Evolutionary conservation across 2,329 filamentous ascomycete genomes (phyloP).

Genomic region (Trichoderma atroviride): DNA sequence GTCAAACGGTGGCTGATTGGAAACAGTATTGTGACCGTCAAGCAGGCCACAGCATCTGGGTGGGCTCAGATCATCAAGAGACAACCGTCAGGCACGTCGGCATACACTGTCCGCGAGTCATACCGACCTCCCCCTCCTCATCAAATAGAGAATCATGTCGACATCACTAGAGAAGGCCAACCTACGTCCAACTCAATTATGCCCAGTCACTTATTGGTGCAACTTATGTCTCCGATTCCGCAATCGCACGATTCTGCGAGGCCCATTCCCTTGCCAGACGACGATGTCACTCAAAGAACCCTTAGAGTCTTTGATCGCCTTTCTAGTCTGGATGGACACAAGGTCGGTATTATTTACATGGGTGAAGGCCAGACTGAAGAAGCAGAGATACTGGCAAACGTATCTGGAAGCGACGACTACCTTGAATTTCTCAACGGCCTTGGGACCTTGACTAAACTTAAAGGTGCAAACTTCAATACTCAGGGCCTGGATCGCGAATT

Average conservation of each 20-base stretch:
- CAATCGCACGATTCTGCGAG: conserved; percentile 62
- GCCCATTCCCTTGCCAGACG: conserved; percentile 73
- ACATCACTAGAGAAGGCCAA: conserved; percentile 54
- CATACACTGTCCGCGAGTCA: conserved; percentile 62
- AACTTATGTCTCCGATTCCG: conserved; percentile 65
- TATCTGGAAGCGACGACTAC: conserved; percentile 84
- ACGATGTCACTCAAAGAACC: conserved; percentile 71
- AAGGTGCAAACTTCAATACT: conserved; percentile 85
- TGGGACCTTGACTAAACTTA: conserved; percentile 78
- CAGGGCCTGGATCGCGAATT: conserved; percentile 82
- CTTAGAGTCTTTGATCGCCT: conserved; percentile 83
- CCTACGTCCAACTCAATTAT: conserved; percentile 62
- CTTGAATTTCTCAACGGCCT: conserved; percentile 80
- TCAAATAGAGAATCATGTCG: conserved; percentile 53
- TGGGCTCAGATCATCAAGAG: conserved; percentile 72
- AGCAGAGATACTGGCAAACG: conserved; percentile 82
- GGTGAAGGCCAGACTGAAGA: conserved; percentile 84
- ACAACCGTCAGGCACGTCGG: conserved; percentile 69
- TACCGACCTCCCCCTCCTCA: conserved; percentile 61
- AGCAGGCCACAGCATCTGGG: conserved; percentile 67
- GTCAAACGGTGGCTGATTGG: conserved; percentile 73
- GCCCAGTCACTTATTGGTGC: conserved; percentile 74
- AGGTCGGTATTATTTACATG: conserved; percentile 92
- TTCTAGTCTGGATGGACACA: conserved; percentile 91
- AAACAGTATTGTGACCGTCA: conserved; percentile 72